These are phyloP conservation scores for Calamus simplicifolius DNA, from an alignment of 176 grass and related monocot species.

Conservation along the genomic window DNA sequence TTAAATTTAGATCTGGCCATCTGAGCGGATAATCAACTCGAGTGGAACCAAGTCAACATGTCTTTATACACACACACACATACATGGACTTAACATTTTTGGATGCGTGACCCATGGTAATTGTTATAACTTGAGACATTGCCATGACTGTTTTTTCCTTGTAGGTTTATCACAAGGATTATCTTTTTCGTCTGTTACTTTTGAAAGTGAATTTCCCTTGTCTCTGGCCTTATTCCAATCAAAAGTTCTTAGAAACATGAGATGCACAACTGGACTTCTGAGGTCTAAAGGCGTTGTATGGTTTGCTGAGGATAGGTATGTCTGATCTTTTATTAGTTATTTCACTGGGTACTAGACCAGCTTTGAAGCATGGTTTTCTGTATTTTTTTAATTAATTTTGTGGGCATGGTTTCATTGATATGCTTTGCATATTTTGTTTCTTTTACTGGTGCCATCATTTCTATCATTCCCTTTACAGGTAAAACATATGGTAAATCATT, in stretches of 20 bases:
- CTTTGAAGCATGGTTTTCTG: neutral
- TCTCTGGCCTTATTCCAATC: conserved; percentile 14
- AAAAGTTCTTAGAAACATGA: conserved; percentile 16
- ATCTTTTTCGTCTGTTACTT: conserved; percentile 12
- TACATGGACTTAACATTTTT: too few species aligned
- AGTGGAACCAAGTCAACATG: too few species aligned
- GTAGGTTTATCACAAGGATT: conserved; percentile 9
- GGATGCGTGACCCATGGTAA: too few species aligned
- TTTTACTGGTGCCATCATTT: too few species aligned
- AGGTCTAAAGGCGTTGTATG: conserved; percentile 21
- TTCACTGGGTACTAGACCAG: neutral
- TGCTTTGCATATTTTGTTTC: too few species aligned
- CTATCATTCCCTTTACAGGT: too few species aligned
- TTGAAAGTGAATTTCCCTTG: conserved; percentile 20
- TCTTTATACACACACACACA: too few species aligned
- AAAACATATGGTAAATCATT: too few species aligned
- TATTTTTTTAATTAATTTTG: neutral
- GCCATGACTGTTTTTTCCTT: neutral
- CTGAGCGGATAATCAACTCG: too few species aligned
- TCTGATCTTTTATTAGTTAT: neutral
- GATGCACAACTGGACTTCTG: neutral
- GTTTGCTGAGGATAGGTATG: conserved; percentile 20
- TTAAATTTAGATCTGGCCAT: too few species aligned
- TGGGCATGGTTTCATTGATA: too few species aligned
- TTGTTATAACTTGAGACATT: neutral